These are phyloP conservation scores for Echinosophora koreensis DNA, from an alignment of 306 rosid genomes.

Conservation along the genomic window DNA sequence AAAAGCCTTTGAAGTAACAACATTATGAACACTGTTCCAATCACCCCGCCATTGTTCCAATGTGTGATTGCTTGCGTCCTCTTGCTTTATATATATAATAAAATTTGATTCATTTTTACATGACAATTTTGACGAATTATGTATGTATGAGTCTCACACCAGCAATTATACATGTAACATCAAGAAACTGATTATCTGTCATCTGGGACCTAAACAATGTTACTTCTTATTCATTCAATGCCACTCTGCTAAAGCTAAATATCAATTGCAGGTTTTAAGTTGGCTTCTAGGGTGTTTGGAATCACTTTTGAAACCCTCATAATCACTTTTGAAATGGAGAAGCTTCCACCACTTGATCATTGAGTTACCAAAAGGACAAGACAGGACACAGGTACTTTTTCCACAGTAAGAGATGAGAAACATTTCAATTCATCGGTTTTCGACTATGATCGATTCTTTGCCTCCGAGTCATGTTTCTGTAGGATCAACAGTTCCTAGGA, in stretches of 20 bases:
- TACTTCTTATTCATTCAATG: too few relatives aligned
- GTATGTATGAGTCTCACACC: too few relatives aligned
- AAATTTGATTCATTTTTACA: not conserved
- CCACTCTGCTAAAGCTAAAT: too few relatives aligned
- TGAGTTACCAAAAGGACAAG: not conserved
- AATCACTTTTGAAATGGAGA: too few relatives aligned
- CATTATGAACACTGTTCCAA: slow-evolving; percentile 68
- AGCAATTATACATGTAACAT: too few relatives aligned
- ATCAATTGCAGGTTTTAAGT: too few relatives aligned
- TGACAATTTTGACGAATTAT: not conserved
- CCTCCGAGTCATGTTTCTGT: slow-evolving; percentile 35
- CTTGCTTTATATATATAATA: not conserved
- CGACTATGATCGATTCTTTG: slow-evolving; percentile 44
- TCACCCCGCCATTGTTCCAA: slow-evolving; percentile 86
- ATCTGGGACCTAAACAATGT: too few relatives aligned
- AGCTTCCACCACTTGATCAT: too few relatives aligned
- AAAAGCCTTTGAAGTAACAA: too few relatives aligned
- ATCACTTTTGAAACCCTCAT: too few relatives aligned
- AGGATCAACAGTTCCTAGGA: slow-evolving; percentile 34
- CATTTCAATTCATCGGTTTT: slow-evolving; percentile 54
- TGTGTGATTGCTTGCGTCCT: slow-evolving; percentile 59
- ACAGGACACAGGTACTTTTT: not conserved
- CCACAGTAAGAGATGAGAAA: slow-evolving; percentile 20
- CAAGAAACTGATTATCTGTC: too few relatives aligned
- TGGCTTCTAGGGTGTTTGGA: too few relatives aligned